Evolutionary conservation across 2,329 filamentous ascomycete species (phyloP).

Genomic region (Coniochaeta hoffmannii): DNA sequence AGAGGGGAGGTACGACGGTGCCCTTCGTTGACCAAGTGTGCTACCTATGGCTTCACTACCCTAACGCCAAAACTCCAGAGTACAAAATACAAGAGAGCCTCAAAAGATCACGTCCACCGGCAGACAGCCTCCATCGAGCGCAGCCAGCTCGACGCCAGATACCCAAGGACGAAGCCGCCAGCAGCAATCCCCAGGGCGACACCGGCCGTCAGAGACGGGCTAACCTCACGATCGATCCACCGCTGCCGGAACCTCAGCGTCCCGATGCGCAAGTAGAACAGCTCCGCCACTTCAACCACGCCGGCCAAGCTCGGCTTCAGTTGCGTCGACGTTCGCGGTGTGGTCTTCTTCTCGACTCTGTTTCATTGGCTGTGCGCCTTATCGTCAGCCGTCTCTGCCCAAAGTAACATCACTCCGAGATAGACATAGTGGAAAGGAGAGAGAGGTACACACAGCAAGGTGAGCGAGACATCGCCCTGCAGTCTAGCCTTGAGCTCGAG

Average conservation of each 20-base stretch:
- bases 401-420: neutral
- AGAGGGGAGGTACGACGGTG: no score
- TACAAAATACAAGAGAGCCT: neutral
- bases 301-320: conserved; percentile 14
- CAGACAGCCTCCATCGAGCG: neutral
- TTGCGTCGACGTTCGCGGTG: conserved; percentile 16
- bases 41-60: neutral
- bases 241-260: conserved; percentile 19
- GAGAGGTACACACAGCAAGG: conserved; percentile 50
- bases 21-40: no score
- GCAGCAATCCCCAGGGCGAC: conserved; percentile 13
- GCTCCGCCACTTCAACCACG: conserved; percentile 15
- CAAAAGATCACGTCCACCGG: neutral
- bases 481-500: conserved; percentile 75
- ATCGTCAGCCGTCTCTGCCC: neutral
- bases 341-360: conserved; percentile 20
- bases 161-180: conserved; percentile 16
- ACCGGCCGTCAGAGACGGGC: conserved; percentile 15
- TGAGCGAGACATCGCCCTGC: conserved; percentile 65
- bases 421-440: neutral
- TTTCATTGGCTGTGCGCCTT: conserved; percentile 4
- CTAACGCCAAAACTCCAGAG: neutral
- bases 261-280: conserved; percentile 26
- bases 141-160: conserved; percentile 7
- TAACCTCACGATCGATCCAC: conserved; percentile 23